phyloP scores from a whole-genome alignment of 768 basidiomycete genomes.

The Leccinum sublutescens region DNA sequence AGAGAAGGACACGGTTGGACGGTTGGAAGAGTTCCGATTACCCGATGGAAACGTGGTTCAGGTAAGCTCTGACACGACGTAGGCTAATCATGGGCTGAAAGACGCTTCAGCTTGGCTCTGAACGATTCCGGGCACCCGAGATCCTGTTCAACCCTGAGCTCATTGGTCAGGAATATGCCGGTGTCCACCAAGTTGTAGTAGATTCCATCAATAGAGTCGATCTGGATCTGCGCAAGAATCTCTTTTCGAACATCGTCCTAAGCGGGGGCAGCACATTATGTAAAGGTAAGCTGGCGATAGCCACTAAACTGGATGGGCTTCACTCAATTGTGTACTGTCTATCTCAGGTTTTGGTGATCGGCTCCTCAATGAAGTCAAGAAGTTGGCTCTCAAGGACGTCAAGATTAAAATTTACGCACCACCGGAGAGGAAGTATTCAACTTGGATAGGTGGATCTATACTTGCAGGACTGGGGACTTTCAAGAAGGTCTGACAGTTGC shows the following conservation, averaged over 20 bases:
- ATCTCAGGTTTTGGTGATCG: conserved; percentile 89
- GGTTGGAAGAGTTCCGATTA: conserved; percentile 84
- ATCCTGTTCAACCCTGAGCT: conserved; percentile 97
- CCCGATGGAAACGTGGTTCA: conserved; percentile 95
- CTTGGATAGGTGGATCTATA: conserved; percentile 97
- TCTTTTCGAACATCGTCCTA: conserved; percentile 96
- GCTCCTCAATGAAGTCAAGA: conserved; percentile 94
- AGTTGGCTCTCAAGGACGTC: conserved; percentile 89
- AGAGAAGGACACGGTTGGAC: conserved; percentile 82
- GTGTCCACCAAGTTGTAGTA: conserved; percentile 98
- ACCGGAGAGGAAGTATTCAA: conserved; percentile 98
- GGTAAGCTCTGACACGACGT: conserved; percentile 43
- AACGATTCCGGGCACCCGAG: conserved; percentile 96
- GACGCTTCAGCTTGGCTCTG: conserved; percentile 73
- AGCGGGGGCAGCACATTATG: conserved; percentile 96
- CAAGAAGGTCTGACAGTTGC: conserved; percentile 69
- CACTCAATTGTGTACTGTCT: conserved; percentile 4
- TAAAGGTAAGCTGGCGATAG: conserved; percentile 56
- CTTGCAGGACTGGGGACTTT: conserved; percentile 94
- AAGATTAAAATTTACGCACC: conserved; percentile 99
- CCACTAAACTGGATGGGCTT: conserved; percentile 17
- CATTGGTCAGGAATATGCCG: conserved; percentile 93
- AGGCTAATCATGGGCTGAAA: conserved; percentile 13
- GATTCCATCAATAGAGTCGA: conserved; percentile 97
- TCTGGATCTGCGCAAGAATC: conserved; percentile 89